A percentile compares a stretch with the other conserved stretches of the same genome.
Evolutionary conservation across 495 filamentous ascomycete genomes (phyloP).

Genomic region (Choiromyces venosus): DNA sequence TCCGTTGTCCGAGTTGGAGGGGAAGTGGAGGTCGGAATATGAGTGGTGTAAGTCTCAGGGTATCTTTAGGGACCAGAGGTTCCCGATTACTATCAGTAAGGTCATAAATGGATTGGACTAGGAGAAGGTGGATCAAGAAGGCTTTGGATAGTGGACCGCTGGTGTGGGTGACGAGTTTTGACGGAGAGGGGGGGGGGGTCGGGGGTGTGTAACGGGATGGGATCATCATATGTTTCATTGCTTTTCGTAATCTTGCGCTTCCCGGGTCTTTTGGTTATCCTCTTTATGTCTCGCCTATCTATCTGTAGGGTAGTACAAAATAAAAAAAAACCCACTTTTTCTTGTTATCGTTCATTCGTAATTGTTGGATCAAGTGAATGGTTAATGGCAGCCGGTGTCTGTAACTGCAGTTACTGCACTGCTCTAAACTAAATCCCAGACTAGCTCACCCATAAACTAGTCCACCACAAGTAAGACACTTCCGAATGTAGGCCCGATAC

Average conservation of each 20-base stretch:
- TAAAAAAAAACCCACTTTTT: background rate
- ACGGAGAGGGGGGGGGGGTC: background rate
- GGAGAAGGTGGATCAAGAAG: background rate
- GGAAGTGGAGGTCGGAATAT: background rate
- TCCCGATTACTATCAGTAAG: background rate
- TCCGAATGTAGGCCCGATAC: background rate
- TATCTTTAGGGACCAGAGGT: background rate
- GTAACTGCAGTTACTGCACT: background rate
- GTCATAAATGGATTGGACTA: background rate
- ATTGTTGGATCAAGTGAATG: background rate
- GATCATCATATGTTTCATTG: background rate
- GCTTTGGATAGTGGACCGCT: background rate
- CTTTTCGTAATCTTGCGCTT: background rate
- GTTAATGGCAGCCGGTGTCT: background rate
- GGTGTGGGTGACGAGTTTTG: background rate
- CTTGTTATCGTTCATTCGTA: background rate
- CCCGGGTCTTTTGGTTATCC: background rate
- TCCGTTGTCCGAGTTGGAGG: conserved; percentile 1
- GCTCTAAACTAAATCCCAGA: background rate
- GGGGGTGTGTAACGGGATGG: background rate
- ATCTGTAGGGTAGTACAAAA: background rate
- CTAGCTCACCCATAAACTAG: background rate
- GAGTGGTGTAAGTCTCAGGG: background rate
- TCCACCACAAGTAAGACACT: background rate
- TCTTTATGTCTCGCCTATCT: background rate